phyloP scores from a whole-genome alignment of 495 filamentous ascomycete genomes.

The Penicillium alfredii region DNA sequence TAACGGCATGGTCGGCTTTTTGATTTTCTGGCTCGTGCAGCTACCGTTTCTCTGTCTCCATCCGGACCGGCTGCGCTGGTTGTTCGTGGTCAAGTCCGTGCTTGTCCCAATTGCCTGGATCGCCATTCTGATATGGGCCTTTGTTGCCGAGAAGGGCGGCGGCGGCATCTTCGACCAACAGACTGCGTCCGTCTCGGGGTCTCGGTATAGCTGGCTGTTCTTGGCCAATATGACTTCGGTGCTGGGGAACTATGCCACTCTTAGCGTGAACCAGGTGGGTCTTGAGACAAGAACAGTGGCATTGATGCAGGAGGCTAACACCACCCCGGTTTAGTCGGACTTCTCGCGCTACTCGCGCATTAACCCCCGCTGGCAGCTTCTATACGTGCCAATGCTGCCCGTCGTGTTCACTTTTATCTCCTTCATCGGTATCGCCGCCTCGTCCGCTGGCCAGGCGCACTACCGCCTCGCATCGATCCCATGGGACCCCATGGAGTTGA shows the following conservation, averaged over 20 bases:
- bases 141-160: constrained; percentile 31
- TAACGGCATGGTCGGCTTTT: constrained; percentile 57
- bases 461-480: constrained; percentile 34
- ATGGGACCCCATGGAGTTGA: constrained; percentile 42
- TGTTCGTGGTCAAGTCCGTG: constrained; percentile 40
- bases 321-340: constrained; percentile 27
- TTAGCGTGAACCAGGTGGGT: constrained; percentile 35
- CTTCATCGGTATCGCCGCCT: constrained; percentile 44
- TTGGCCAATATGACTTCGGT: constrained; percentile 41
- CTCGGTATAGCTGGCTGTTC: constrained; percentile 40
- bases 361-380: constrained; percentile 38
- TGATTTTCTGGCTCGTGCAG: constrained; percentile 50
- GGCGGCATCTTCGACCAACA: constrained; percentile 28
- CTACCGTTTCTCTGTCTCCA: constrained; percentile 44
- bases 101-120: constrained; percentile 44
- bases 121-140: constrained; percentile 46
- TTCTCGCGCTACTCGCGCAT: constrained; percentile 45
- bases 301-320: not conserved
- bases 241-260: constrained; percentile 39
- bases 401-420: constrained; percentile 46
- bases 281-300: not conserved
- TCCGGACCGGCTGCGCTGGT: constrained; percentile 40
- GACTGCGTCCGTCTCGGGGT: constrained; percentile 28
- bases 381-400: constrained; percentile 45
- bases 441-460: constrained; percentile 38